These are phyloP conservation scores for Alternaria ethzedia DNA, from an alignment of 2,329 filamentous ascomycete species.

Conservation along the genomic window DNA sequence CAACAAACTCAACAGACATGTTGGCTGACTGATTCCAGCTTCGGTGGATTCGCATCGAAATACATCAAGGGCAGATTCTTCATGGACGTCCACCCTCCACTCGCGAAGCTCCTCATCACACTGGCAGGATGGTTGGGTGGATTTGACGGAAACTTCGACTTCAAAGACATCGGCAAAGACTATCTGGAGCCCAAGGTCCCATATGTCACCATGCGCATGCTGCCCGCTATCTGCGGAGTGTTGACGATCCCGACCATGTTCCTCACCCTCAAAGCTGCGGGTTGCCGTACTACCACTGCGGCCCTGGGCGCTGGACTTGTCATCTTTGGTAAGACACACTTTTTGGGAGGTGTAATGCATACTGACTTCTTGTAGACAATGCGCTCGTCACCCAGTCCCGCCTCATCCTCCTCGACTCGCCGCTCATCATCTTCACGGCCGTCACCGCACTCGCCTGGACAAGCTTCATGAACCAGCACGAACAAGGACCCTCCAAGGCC, in stretches of 20 bases:
- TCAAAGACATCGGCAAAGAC: conserved; percentile 99
- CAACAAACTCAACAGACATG: not conserved
- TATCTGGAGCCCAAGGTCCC: conserved; percentile 94
- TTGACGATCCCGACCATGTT: conserved; percentile 91
- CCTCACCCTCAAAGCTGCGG: conserved; percentile 87
- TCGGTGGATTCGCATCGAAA: conserved; percentile 96
- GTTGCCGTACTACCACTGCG: conserved; percentile 86
- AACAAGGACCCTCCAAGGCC: conserved; percentile 85
- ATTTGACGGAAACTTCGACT: conserved; percentile 95
- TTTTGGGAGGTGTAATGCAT: not conserved
- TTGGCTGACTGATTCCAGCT: conserved; percentile 62
- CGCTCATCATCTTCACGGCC: conserved; percentile 89
- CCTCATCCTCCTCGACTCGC: conserved; percentile 93
- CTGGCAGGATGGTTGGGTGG: conserved; percentile 93
- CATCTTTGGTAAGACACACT: conserved; percentile 74
- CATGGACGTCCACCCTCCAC: conserved; percentile 99
- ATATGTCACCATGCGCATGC: conserved; percentile 95
- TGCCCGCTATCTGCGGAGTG: conserved; percentile 88
- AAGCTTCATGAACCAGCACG: conserved; percentile 96
- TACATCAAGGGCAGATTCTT: conserved; percentile 99
- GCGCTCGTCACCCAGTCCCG: conserved; percentile 93
- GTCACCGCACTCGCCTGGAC: conserved; percentile 89
- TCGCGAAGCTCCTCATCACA: conserved; percentile 96
- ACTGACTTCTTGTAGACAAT: conserved; percentile 70
- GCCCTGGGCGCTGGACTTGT: conserved; percentile 83